A percentile compares a stretch with the other conserved stretches of the same genome.
Conservation (phyloP, 371 early-diverging fungal genomes). For the Saksenaea vasiformis region DNA sequence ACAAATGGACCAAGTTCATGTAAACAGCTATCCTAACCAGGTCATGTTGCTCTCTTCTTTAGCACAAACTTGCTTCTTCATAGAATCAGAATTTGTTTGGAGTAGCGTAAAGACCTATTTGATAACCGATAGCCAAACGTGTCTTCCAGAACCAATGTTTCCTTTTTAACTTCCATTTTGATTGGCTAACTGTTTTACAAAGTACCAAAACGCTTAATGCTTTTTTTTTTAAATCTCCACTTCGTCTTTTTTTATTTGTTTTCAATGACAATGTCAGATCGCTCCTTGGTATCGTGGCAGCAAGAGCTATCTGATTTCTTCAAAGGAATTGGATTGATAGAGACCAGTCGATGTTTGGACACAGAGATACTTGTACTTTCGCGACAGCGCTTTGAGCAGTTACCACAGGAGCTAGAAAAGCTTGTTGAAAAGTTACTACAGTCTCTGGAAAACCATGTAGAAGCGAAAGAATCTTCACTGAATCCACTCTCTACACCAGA, state of each 20-base stretch:
- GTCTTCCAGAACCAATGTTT: too few species aligned
- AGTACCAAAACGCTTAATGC: too few species aligned
- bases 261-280: not conserved
- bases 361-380: constrained; percentile 41
- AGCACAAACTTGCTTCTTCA: too few species aligned
- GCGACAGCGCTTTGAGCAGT: constrained; percentile 25
- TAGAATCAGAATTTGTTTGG: too few species aligned
- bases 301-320: constrained; percentile 35
- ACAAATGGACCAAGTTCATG: too few species aligned
- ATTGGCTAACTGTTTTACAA: too few species aligned
- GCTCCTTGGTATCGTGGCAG: constrained; percentile 26
- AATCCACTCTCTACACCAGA: constrained; percentile 2
- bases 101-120: too few species aligned
- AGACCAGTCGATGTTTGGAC: constrained; percentile 43
- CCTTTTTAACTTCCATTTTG: too few species aligned
- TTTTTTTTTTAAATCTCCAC: not conserved
- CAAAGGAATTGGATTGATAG: constrained; percentile 36
- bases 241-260: not conserved
- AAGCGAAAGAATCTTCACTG: constrained; percentile 29
- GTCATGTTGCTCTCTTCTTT: too few species aligned
- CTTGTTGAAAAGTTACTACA: constrained; percentile 37
- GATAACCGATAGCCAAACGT: too few species aligned
- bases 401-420: constrained; percentile 37
- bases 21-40: too few species aligned
- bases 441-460: constrained; percentile 35